Evolutionary conservation across 2,329 filamentous ascomycete species (phyloP).

Genomic region (Zymoseptoria passerinii): DNA sequence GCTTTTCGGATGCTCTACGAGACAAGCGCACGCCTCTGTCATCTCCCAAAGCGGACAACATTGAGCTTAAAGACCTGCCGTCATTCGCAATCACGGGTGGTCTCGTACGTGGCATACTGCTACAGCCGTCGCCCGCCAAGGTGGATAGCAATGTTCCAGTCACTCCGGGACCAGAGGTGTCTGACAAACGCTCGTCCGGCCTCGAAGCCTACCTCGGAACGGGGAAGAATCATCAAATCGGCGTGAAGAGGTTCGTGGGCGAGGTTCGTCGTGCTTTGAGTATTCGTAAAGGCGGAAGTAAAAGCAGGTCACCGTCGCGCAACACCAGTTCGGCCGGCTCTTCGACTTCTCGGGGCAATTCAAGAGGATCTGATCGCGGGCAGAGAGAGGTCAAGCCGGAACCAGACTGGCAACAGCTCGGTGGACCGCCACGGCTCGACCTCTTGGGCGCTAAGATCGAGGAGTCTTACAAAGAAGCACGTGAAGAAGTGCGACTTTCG

Average conservation of each 20-base stretch:
- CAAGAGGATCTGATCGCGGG: constrained; percentile 2
- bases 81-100: constrained; percentile 67
- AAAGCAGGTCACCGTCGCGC: constrained; percentile 13
- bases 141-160: constrained; percentile 50
- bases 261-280: constrained; percentile 77
- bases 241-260: constrained; percentile 78
- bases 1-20: constrained; percentile 74
- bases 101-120: constrained; percentile 75
- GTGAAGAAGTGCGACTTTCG: constrained; percentile 7
- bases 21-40: constrained; percentile 53
- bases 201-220: constrained; percentile 9
- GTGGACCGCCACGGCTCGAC: constrained; percentile 42
- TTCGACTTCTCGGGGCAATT: constrained; percentile 52
- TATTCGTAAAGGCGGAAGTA: constrained; percentile 30
- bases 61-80: constrained; percentile 38
- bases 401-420: constrained; percentile 22
- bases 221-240: constrained; percentile 44
- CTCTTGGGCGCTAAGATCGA: constrained; percentile 52
- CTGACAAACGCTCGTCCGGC: constrained; percentile 8
- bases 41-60: constrained; percentile 36
- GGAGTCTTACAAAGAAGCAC: constrained; percentile 21
- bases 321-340: constrained; percentile 11
- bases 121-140: constrained; percentile 74
- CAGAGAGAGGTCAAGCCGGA: constrained; percentile 8
- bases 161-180: constrained; percentile 36